These are phyloP conservation scores for Mycosphaerelloides madeirae DNA, from an alignment of 2,329 filamentous ascomycete genomes.

Conservation along the genomic window DNA sequence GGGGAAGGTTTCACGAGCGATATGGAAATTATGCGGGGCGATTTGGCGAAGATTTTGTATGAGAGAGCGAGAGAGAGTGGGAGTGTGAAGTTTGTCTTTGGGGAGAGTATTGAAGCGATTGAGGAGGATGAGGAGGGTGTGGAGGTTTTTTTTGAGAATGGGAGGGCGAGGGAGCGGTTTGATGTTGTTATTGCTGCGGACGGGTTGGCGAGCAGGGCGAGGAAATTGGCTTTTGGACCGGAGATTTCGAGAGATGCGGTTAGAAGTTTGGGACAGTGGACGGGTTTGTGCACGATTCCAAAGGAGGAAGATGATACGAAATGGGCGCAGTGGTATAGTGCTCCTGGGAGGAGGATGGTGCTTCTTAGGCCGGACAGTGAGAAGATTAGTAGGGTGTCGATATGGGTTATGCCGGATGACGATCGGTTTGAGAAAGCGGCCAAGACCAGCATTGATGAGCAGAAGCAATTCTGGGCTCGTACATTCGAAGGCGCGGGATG, in stretches of 20 bases:
- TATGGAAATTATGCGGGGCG: conserved; percentile 53
- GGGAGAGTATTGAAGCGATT: conserved; percentile 16
- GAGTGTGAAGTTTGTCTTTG: conserved; percentile 21
- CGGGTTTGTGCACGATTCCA: conserved; percentile 26
- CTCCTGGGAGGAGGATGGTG: conserved; percentile 23
- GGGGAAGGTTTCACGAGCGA: conserved; percentile 41
- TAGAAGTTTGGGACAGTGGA: conserved; percentile 20
- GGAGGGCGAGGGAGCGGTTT: conserved; percentile 9
- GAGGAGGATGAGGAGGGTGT: conserved; percentile 6
- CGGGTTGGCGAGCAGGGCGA: conserved; percentile 25
- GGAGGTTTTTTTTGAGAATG: conserved; percentile 9
- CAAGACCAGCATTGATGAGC: conserved; percentile 10
- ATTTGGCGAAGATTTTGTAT: conserved; percentile 46
- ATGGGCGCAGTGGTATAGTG: conserved; percentile 28
- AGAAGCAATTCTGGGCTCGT: conserved; percentile 21
- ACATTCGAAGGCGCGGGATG: conserved; percentile 25
- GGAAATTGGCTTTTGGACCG: conserved; percentile 22
- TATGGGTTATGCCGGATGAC: conserved; percentile 17
- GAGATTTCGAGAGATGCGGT: conserved; percentile 11
- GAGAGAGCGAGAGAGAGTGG: conserved; percentile 17
- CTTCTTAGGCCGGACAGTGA: conserved; percentile 23
- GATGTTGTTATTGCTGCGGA: conserved; percentile 30
- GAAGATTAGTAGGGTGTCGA: conserved; percentile 9
- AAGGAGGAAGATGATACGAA: conserved; percentile 18
- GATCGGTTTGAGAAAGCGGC: conserved; percentile 15